Evolutionary conservation across 805 yeast species (phyloP).

Genomic region (Teunomyces lycoperdinae): DNA sequence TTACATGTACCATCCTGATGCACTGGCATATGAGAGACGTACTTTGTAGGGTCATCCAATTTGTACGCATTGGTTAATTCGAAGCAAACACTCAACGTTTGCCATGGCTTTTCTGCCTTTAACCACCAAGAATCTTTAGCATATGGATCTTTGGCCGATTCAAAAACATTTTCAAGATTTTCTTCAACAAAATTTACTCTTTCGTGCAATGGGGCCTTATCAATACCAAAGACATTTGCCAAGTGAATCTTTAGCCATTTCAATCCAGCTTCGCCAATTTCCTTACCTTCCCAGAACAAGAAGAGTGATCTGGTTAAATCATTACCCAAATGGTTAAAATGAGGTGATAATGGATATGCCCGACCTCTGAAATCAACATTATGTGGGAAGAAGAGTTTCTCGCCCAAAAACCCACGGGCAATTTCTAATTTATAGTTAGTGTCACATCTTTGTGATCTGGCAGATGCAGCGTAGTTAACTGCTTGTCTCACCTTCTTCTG

Average conservation of each 20-base stretch:
- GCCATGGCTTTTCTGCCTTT: constrained; percentile 82
- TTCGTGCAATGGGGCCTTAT: constrained; percentile 65
- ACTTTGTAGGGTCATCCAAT: constrained; percentile 62
- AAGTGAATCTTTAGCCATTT: constrained; percentile 75
- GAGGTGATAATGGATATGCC: constrained; percentile 79
- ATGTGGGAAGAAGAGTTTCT: constrained; percentile 73
- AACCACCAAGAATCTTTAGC: constrained; percentile 63
- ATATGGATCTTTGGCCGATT: constrained; percentile 63
- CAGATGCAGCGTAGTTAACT: constrained; percentile 59
- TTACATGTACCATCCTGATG: constrained; percentile 89
- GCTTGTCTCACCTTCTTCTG: constrained; percentile 56
- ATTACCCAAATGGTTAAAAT: constrained; percentile 77
- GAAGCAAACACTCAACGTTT: constrained; percentile 65
- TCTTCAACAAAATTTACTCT: constrained; percentile 59
- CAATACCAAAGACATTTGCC: constrained; percentile 72
- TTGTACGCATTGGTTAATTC: constrained; percentile 63
- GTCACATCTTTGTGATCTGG: constrained; percentile 89
- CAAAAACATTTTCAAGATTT: constrained; percentile 51
- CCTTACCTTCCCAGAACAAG: constrained; percentile 74
- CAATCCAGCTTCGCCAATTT: constrained; percentile 61
- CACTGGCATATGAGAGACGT: constrained; percentile 68
- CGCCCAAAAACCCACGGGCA: constrained; percentile 87
- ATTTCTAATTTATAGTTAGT: constrained; percentile 90
- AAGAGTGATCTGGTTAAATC: constrained; percentile 73
- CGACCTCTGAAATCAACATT: constrained; percentile 81